Evolutionary conservation across 1,284 basidiomycete species (phyloP).

Genomic region (Malassezia restricta): DNA sequence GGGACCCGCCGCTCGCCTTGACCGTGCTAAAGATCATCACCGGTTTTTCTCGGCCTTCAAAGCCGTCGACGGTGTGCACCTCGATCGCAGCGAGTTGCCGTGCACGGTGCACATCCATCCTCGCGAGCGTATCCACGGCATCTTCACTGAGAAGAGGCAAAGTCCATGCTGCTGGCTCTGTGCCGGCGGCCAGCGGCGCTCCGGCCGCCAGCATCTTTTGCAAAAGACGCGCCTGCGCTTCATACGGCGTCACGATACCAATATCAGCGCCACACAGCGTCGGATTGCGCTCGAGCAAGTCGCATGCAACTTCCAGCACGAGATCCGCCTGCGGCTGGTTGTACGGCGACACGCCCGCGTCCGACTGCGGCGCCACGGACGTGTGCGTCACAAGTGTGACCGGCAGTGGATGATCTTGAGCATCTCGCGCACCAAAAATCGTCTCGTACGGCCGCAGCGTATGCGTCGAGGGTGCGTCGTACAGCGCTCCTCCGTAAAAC

Average conservation of each 20-base stretch:
- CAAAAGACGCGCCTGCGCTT: conserved; percentile 31
- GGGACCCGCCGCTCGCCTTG: conserved; percentile 50
- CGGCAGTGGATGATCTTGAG: not conserved
- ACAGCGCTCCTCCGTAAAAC: conserved; percentile 63
- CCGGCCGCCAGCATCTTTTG: conserved; percentile 24
- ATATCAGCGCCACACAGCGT: conserved; percentile 29
- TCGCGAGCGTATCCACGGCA: conserved; percentile 7
- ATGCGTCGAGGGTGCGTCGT: conserved; percentile 54
- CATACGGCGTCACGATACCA: conserved; percentile 41
- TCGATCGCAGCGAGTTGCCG: conserved; percentile 55
- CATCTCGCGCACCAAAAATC: conserved; percentile 15
- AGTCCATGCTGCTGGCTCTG: not conserved
- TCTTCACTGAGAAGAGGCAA: conserved; percentile 8
- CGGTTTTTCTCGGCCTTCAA: conserved; percentile 91
- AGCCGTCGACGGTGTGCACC: conserved; percentile 83
- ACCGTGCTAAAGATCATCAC: conserved; percentile 88
- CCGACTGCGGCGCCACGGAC: conserved; percentile 1
- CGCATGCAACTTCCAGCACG: conserved; percentile 40
- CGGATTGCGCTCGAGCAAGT: conserved; percentile 28
- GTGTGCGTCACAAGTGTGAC: conserved; percentile 13
- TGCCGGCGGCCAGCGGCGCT: not conserved
- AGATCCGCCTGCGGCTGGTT: conserved; percentile 30
- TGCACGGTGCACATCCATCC: conserved; percentile 6
- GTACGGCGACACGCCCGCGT: conserved; percentile 20
- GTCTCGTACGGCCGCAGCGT: conserved; percentile 22